A percentile compares a stretch with the other conserved stretches of the same genome.
These are phyloP conservation scores for Geosmithia flava DNA, from an alignment of 2,329 filamentous ascomycete species.

Conservation along the genomic window DNA sequence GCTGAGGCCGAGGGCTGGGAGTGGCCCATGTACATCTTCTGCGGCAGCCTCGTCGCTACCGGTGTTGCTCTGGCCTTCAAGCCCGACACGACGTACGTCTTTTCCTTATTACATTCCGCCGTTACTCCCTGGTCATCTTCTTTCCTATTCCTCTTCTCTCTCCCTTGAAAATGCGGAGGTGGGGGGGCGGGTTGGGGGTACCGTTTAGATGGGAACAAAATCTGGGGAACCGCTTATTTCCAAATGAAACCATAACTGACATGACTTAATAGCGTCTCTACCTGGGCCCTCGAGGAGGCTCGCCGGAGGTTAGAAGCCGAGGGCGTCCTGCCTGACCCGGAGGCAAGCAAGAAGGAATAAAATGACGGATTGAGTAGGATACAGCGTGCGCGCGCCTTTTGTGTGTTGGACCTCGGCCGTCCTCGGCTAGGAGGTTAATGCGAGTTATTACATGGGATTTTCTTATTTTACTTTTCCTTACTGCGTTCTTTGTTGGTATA, in stretches of 20 bases:
- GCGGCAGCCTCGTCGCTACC: slow-evolving; percentile 62
- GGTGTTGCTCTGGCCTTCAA: slow-evolving; percentile 86
- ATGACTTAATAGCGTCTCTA: slow-evolving; percentile 67
- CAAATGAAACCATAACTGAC: slow-evolving; percentile 1
- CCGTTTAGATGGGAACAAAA: too few species aligned
- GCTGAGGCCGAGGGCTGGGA: slow-evolving; percentile 96
- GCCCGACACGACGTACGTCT: slow-evolving; percentile 92
- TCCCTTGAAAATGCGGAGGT: not conserved
- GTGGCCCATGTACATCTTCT: slow-evolving; percentile 70
- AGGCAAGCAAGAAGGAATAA: slow-evolving; percentile 43
- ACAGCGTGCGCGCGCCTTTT: not conserved
- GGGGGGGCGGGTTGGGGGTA: too few species aligned
- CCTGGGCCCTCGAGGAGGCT: slow-evolving; percentile 96
- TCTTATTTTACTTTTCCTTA: not conserved
- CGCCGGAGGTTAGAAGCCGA: slow-evolving; percentile 89
- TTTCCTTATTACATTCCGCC: slow-evolving; percentile 2
- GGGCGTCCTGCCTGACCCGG: slow-evolving; percentile 77
- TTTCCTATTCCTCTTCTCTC: not conserved
- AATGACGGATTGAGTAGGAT: slow-evolving; percentile 19
- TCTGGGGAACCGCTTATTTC: not conserved
- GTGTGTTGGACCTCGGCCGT: not conserved
- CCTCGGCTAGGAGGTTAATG: not conserved
- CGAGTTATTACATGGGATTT: not conserved
- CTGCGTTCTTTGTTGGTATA: not conserved
- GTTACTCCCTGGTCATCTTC: too few species aligned